phyloP scores from a whole-genome alignment of 768 basidiomycete genomes.

The Suillus sp. region DNA sequence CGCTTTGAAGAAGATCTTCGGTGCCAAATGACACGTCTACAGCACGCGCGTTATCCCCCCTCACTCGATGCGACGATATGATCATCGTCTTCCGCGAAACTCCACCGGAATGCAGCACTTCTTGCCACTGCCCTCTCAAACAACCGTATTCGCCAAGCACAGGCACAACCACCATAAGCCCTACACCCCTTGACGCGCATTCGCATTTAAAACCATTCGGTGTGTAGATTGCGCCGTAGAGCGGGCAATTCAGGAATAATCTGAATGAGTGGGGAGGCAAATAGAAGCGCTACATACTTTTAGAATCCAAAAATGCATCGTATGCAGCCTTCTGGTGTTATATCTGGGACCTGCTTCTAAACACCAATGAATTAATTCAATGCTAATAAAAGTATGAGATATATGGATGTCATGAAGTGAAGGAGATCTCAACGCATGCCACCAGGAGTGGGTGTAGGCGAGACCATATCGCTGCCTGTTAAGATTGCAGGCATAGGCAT shows the following conservation, averaged over 20 bases:
- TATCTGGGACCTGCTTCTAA: background rate
- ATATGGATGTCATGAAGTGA: background rate
- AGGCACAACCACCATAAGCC: background rate
- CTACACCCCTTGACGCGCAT: background rate
- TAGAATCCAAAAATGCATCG: background rate
- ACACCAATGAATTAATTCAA: background rate
- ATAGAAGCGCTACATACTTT: background rate
- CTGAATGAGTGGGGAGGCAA: background rate
- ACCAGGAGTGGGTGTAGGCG: slow-evolving; percentile 44
- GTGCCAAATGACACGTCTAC: background rate
- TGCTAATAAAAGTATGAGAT: background rate
- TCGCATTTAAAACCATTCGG: background rate
- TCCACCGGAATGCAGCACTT: background rate
- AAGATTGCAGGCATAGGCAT: slow-evolving; percentile 41
- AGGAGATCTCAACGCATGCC: slow-evolving; percentile 1
- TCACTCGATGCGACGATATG: background rate
- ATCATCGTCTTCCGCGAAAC: background rate
- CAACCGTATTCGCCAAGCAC: background rate
- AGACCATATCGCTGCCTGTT: slow-evolving; percentile 46
- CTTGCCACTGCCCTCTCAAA: background rate
- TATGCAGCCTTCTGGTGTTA: background rate
- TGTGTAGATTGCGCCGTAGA: background rate
- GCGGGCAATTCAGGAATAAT: background rate
- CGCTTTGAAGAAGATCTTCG: slow-evolving; percentile 8
- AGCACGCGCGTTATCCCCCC: background rate